phyloP scores from a whole-genome alignment of 2,329 filamentous ascomycete species.

The Microcyclospora tardicrescens region DNA sequence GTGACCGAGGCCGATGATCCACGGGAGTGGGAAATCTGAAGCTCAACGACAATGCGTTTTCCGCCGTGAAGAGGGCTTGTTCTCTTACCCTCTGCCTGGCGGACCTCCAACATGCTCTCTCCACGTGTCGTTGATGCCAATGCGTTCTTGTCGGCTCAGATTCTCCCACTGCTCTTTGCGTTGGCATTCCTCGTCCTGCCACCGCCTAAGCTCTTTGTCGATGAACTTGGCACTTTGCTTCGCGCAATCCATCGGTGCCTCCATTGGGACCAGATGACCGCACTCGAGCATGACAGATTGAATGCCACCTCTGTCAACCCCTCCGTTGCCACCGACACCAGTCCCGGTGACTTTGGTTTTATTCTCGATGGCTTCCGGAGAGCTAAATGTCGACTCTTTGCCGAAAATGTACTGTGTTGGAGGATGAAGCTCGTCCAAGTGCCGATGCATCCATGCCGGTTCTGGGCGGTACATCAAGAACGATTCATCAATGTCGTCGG shows the following conservation, averaged over 20 bases:
- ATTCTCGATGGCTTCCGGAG: background rate
- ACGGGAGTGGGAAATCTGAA: constrained; percentile 60
- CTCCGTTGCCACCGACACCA: constrained; percentile 3
- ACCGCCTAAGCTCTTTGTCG: background rate
- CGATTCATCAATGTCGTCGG: background rate
- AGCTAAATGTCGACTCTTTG: background rate
- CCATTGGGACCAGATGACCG: constrained; percentile 3
- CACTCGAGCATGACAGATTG: constrained; percentile 1
- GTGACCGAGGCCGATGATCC: constrained; percentile 58
- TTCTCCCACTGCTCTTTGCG: background rate
- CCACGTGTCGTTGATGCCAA: constrained; percentile 3
- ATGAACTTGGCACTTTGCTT: background rate
- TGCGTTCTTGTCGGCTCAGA: background rate
- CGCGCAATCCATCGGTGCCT: constrained; percentile 1
- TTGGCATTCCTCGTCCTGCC: constrained; percentile 1
- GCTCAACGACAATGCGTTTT: background rate
- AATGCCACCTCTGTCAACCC: background rate
- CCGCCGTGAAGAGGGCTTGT: background rate
- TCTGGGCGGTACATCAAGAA: constrained; percentile 1
- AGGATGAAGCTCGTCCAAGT: constrained; percentile 1
- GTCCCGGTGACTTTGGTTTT: constrained; percentile 1
- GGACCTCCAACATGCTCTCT: background rate
- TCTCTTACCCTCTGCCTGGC: background rate
- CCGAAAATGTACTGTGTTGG: constrained; percentile 2
- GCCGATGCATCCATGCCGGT: background rate